These are phyloP conservation scores for Dothistroma pini DNA, from an alignment of 2,329 filamentous ascomycete genomes.

Conservation along the genomic window DNA sequence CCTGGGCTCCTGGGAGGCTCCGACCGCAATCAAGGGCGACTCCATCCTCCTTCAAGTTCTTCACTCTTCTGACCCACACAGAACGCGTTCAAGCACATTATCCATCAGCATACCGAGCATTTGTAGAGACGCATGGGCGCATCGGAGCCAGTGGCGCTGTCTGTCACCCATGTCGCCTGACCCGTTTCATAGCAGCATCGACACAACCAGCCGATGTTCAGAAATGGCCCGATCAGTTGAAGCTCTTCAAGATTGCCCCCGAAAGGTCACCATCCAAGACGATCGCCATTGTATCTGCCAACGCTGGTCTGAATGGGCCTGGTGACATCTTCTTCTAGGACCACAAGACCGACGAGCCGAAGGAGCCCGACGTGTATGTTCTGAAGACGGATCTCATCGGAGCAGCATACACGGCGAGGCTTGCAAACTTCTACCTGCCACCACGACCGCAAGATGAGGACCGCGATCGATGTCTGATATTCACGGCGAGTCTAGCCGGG, in stretches of 20 bases:
- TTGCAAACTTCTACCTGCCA: conserved; percentile 40
- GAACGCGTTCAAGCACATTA: no score
- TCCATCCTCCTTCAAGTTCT: no score
- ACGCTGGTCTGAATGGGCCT: conserved; percentile 26
- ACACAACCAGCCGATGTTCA: no score
- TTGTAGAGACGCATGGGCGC: no score
- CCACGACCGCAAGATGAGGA: conserved; percentile 35
- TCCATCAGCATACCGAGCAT: no score
- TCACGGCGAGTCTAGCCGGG: conserved; percentile 48
- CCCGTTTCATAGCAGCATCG: no score
- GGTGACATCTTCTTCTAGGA: conserved; percentile 25
- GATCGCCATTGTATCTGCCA: conserved; percentile 31
- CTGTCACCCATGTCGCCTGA: no score
- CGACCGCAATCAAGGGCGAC: no score
- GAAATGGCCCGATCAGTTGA: conserved; percentile 32
- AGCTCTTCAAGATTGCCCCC: conserved; percentile 31
- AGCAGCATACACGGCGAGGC: conserved; percentile 28
- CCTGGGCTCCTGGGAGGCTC: no score
- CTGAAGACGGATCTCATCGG: conserved; percentile 27
- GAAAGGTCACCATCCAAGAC: conserved; percentile 20
- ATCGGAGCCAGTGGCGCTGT: no score
- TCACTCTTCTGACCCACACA: no score
- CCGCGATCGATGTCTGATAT: conserved; percentile 48
- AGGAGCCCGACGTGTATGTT: conserved; percentile 27
- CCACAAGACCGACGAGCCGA: conserved; percentile 18